Evolutionary conservation across 495 filamentous ascomycete genomes (phyloP), one percentile per base, ranked within the genome.

Genomic region (Podospora didyma): DNA sequence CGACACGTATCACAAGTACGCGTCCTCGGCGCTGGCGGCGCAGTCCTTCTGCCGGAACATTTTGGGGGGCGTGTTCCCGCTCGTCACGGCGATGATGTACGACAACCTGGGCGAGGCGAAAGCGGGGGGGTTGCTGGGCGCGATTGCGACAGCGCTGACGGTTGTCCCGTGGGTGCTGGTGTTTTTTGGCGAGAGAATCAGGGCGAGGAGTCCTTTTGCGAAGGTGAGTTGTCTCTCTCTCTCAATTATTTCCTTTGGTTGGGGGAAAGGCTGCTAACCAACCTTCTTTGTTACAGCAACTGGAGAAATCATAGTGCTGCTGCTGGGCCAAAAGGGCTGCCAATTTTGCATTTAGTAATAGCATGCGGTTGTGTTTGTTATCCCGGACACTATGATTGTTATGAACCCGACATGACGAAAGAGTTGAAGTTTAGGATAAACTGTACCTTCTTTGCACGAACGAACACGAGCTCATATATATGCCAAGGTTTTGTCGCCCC

Each of bases 1-100:
- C n/a, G 93, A 96, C 69, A 87, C 82, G 2, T 97, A 96, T 68
- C 87, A 90, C 65, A 76, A 81, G 0, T 96, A 90, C 62, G 90
- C 92, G 2, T 89, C 85, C 52, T 94, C 88, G 9, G 92, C 92
- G 2, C 75, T 97, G 46, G 93, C 93, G 2, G 91, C 92, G 11
- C 92, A 97, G 71, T 86, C 82, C 5, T 93, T 90, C 62, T 83
- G 85, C 60, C 81, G 93, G 2, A 97, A 97, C 68, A 77, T 96
- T 28, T 75, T 97, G 0, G 91, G 86, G 35, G 93, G 90, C 3
- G 72, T 85, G 2, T 96, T 97, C 56, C 92, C 92, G 12, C 72
- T 96, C 2, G 79, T 94, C 17, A 89, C 89, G 3, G 73, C 73
- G 35, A 73, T 80, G 39, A 79, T 96, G 79, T 96, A 92, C 60